These are phyloP conservation scores for Colletotrichum tamarilloi DNA, from an alignment of 2,329 filamentous ascomycete species.

Conservation along the genomic window DNA sequence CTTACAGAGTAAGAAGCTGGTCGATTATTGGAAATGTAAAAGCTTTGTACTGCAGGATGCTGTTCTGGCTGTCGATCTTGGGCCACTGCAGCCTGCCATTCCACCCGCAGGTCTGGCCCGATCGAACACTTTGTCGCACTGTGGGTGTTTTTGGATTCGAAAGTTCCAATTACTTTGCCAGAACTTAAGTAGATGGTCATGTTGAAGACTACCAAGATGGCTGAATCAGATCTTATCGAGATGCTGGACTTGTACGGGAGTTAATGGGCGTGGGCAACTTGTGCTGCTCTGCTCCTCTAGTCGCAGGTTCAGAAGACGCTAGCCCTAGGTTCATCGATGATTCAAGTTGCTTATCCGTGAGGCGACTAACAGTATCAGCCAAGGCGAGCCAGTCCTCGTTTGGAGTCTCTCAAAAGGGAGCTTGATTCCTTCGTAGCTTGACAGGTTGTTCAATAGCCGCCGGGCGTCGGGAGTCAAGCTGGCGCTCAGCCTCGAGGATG, in stretches of 20 bases:
- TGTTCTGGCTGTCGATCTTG: constrained; percentile 10
- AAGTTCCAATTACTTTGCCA: background rate
- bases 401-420: background rate
- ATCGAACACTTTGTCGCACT: background rate
- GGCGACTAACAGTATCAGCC: constrained; percentile 24
- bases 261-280: background rate
- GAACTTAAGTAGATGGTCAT: no score
- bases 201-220: no score
- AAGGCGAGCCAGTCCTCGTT: constrained; percentile 15
- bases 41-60: constrained; percentile 11
- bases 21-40: constrained; percentile 8
- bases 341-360: constrained; percentile 7
- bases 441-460: background rate
- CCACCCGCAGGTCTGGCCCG: background rate
- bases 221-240: background rate
- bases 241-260: background rate
- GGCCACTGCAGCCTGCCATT: background rate
- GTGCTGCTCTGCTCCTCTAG: background rate
- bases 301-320: background rate
- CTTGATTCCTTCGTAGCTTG: background rate
- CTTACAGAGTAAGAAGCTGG: background rate
- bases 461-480: constrained; percentile 13
- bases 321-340: background rate
- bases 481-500: constrained; percentile 23
- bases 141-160: background rate